Evolutionary conservation across 2,329 filamentous ascomycete species (phyloP), one percentile per base, ranked within the genome.

Genomic region (Fonsecaea pugnacius): DNA sequence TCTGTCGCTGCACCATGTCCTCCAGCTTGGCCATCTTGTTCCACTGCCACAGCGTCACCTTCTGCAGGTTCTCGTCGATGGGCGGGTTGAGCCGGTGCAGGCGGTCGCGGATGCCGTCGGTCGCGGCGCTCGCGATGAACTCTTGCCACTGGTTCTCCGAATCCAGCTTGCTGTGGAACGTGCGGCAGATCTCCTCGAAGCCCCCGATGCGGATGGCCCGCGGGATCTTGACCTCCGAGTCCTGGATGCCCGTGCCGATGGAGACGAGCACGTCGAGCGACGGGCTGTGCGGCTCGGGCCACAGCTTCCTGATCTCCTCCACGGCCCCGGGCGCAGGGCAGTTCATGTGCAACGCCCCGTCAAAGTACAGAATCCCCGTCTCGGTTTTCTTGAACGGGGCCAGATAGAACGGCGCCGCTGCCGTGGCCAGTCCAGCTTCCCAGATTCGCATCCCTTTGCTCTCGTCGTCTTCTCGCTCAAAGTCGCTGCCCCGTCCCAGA

Each of bases 401-500:
- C 30, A 60, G 27, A 24, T 60, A 60, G 57, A 60, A 51, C 7
- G 57, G 57, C 4, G 57, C 57, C 1, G 57, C 57, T 1, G 57
- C 50, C 12, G 57, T 60, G 4, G 57, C 57, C 3, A 60, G 46
- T 6, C 57, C 57, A 4, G 57, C 57, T 35, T 60, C 57, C 57
- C 57, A 60, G 30, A 60, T 60, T 10, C 50, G 48, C 46, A 60
- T 60, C 2, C 57, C 57, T 30, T 51, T 60, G 9, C 30, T 35
- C 30, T 60, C 57, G 21, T 60, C 57, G 57, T 60, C 57, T 53
- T 60, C 57, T 12, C 57, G 57, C 8, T 60, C 57, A 21, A 60
- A 60, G 14, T 60, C 57, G 32, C 46, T 38, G 27, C 46, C 18
- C n/a, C 12, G 9, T 3, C 18, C 35, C 14, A 60, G 32, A 5